Percentiles rank a stretch among this genome's conserved stretches.
Conservation (phyloP, 345 rosid genomes). For the Eucalyptus cladocalyx region DNA sequence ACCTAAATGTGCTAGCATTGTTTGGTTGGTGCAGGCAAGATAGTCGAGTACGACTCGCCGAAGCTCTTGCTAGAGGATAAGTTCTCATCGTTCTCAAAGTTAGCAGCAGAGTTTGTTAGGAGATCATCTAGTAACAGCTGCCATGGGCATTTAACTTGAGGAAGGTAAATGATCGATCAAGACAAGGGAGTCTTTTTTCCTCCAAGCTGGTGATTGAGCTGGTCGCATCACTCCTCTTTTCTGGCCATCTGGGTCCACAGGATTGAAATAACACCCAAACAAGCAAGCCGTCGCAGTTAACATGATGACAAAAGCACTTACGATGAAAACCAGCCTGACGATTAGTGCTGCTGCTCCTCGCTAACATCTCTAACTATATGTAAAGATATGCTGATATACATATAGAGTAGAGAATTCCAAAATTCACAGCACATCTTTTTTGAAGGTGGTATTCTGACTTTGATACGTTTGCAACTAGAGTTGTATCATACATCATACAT, state of each 20-base stretch:
- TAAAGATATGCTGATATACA: neutral
- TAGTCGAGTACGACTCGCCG: slow-evolving; percentile 31
- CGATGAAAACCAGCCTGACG: neutral
- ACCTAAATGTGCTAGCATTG: neutral
- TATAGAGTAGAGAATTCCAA: neutral
- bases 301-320: neutral
- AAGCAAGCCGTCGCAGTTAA: neutral
- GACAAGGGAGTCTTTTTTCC: neutral
- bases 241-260: neutral
- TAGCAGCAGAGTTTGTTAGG: slow-evolving; percentile 44
- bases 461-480: neutral
- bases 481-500: neutral
- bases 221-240: neutral
- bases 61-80: slow-evolving; percentile 35
- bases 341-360: neutral
- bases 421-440: neutral
- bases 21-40: slow-evolving; percentile 24
- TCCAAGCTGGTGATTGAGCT: neutral
- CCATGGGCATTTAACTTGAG: neutral
- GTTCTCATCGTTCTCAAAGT: slow-evolving; percentile 48
- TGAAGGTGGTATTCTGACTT: neutral
- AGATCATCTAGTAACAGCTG: slow-evolving; percentile 28
- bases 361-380: neutral
- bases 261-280: neutral
- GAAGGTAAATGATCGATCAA: neutral